Conservation (phyloP, 106 monocot species). For the Platanthera guangdongensis region DNA sequence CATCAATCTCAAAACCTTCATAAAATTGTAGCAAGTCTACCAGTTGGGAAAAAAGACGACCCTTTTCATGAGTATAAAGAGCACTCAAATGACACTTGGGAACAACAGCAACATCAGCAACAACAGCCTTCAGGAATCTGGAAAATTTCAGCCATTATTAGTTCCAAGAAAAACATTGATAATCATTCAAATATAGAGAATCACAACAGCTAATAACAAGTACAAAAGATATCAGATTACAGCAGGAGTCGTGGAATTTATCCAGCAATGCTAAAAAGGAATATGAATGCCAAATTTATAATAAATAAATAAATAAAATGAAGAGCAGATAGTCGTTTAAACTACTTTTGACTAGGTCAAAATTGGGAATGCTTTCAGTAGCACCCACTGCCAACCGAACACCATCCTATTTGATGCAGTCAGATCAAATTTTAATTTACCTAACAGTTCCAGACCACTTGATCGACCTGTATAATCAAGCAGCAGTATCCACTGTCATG, state of each 20-base stretch:
- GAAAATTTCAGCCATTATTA: neutral
- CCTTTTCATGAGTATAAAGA: slow-evolving; percentile 89
- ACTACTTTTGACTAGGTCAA: neutral
- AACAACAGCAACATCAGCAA: slow-evolving; percentile 91
- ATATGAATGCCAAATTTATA: too few relatives aligned
- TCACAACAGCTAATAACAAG: neutral
- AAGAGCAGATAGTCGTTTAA: neutral
- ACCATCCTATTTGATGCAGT: neutral
- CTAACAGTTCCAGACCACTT: neutral
- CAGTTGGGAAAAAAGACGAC: slow-evolving; percentile 87
- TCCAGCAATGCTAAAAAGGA: neutral
- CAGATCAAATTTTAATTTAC: neutral
- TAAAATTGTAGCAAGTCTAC: slow-evolving; percentile 97
- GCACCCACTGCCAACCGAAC: neutral
- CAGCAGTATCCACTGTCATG: neutral
- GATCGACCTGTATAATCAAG: neutral
- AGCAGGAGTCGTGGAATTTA: neutral
- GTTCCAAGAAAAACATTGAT: neutral
- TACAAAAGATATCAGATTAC: neutral
- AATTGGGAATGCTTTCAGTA: neutral
- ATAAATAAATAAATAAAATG: too few relatives aligned
- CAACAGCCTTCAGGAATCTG: slow-evolving; percentile 88
- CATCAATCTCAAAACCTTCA: slow-evolving; percentile 98
- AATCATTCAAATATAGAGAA: neutral
- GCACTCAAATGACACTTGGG: slow-evolving; percentile 88